Conservation (phyloP, 805 yeast species). For the Komagataella populi region DNA sequence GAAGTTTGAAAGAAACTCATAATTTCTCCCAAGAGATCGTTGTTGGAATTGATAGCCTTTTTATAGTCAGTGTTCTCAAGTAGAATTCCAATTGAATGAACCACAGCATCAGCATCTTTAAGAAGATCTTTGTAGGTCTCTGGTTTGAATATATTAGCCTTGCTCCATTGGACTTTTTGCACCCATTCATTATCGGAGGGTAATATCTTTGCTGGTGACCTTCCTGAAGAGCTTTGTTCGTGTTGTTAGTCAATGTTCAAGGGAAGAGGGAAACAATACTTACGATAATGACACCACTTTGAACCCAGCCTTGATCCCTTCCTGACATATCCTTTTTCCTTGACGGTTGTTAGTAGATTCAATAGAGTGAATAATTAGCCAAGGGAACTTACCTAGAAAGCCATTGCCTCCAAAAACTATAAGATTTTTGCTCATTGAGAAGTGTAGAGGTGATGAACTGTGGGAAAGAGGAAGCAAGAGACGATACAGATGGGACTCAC, state of each 20-base stretch:
- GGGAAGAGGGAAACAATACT: not conserved
- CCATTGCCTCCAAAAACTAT: conserved; percentile 87
- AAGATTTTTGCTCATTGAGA: conserved; percentile 3
- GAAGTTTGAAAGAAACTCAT: conserved; percentile 28
- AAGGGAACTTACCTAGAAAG: conserved; percentile 35
- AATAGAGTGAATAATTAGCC: not conserved
- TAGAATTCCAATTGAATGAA: conserved; percentile 72
- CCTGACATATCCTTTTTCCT: conserved; percentile 59
- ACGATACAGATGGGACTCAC: not conserved
- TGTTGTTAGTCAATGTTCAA: conserved; percentile 3
- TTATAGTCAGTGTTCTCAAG: conserved; percentile 64
- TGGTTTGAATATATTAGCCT: conserved; percentile 59
- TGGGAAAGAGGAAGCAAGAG: not conserved
- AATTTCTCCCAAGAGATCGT: conserved; percentile 19
- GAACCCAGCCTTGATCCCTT: conserved; percentile 48
- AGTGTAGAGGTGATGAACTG: not conserved
- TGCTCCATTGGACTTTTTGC: conserved; percentile 45
- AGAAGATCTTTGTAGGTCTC: conserved; percentile 36
- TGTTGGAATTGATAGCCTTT: conserved; percentile 23
- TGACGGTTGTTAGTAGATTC: not conserved
- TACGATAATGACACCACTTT: conserved; percentile 53
- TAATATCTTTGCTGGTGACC: conserved; percentile 21
- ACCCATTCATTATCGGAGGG: conserved; percentile 31
- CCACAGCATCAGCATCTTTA: conserved; percentile 45
- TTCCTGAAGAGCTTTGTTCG: conserved; percentile 33